Evolutionary conservation across 345 rosid species (phyloP), one percentile per base, ranked within the genome.

Genomic region (Brassica cretica): DNA sequence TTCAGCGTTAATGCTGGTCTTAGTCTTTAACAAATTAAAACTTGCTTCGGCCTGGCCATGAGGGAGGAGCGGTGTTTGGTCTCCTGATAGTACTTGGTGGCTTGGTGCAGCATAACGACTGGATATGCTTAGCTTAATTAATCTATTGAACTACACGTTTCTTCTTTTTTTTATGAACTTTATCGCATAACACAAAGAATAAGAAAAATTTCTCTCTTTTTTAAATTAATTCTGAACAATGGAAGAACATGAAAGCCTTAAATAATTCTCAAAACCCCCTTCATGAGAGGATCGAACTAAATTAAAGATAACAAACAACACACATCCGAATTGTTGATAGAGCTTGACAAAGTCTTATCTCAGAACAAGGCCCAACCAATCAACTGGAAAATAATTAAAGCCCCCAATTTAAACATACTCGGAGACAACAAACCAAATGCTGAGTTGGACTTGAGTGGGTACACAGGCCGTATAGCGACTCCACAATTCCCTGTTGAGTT

Each of bases 391-490:
- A 16, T 14, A 64, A 64, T 33, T 4, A 64, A 64, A 18, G 16
- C 1, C 6, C 12, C n/a, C 68, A 64, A 16, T 15, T 64, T 64
- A 15, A 33, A 64, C 14, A 64, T 12, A 15, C 3, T 33, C 15
- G 25, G 14, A 64, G 67, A 41, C 73, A 67, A 59, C 49, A 58
- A 16, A 39, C 8, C 32, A 39, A 37, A 16, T 16, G 66, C 27
- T 4, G 73, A 27, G 68, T 16, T 64, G 14, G 49, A 64, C 49
- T 64, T 64, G 68, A 64, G 5, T 16, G 68, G 68, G 27, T 64
- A 64, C 2, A 64, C 49, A 8, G 68, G 68, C 7, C 8, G 8
- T 33, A 33, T 5, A 4, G 68, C 49, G 49, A 64, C 27, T 33
- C 25, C 68, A 16, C 68, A 64, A 0, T 16, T 64, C 27, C 68